Percentiles rank a stretch among this genome's conserved stretches.
phyloP scores from a whole-genome alignment of 1,284 basidiomycete genomes.

The Apiotrichum laibachii region DNA sequence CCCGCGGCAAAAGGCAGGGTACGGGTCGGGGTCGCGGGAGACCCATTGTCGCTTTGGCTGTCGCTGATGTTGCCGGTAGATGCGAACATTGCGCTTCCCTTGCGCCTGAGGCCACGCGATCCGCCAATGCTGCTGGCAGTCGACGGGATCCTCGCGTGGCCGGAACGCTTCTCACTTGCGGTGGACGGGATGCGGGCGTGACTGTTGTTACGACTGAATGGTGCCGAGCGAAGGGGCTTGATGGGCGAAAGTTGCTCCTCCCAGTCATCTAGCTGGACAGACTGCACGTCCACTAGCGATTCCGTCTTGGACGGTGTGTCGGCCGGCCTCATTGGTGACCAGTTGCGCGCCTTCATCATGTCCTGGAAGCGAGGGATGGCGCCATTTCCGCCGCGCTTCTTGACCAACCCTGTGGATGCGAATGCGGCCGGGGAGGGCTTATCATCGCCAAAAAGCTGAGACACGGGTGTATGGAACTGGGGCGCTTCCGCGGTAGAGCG shows the following conservation, averaged over 20 bases:
- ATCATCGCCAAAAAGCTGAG: slow-evolving; percentile 40
- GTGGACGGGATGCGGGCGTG: slow-evolving; percentile 21
- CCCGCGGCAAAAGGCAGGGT: slow-evolving; percentile 23
- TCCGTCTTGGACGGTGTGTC: slow-evolving; percentile 8
- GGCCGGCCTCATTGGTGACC: slow-evolving; percentile 5
- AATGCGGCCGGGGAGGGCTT: slow-evolving; percentile 50
- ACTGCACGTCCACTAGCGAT: not conserved
- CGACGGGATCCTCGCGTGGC: slow-evolving; percentile 17
- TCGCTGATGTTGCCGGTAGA: slow-evolving; percentile 39
- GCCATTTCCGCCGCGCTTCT: slow-evolving; percentile 41
- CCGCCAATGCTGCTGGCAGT: slow-evolving; percentile 26
- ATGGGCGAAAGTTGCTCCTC: slow-evolving; percentile 18
- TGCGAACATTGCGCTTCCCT: slow-evolving; percentile 47
- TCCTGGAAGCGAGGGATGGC: slow-evolving; percentile 34
- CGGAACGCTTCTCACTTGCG: slow-evolving; percentile 14
- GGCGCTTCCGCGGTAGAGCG: not conserved
- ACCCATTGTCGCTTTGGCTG: slow-evolving; percentile 19
- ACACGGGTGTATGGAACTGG: slow-evolving; percentile 29
- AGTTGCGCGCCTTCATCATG: slow-evolving; percentile 7
- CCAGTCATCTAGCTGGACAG: slow-evolving; percentile 11
- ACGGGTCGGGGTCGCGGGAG: slow-evolving; percentile 44
- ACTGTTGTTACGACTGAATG: slow-evolving; percentile 9
- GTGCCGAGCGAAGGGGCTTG: slow-evolving; percentile 9
- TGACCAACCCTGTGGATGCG: slow-evolving; percentile 46
- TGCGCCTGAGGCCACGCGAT: slow-evolving; percentile 44